These are phyloP conservation scores for Xylaria cubensis DNA, from an alignment of 495 filamentous ascomycete species.

Conservation along the genomic window DNA sequence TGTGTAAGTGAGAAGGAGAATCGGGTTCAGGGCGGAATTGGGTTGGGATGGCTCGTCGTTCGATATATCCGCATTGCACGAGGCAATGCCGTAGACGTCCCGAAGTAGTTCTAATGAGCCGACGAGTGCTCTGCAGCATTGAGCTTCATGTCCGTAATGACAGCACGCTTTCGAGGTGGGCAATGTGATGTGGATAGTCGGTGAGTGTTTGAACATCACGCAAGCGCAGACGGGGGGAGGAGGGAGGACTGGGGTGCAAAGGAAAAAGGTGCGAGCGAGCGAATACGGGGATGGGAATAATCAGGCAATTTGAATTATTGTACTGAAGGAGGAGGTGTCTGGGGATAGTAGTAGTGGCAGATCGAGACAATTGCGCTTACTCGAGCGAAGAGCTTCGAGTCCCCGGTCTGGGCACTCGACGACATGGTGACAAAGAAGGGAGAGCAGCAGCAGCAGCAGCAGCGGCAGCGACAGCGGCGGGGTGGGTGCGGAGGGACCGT, in stretches of 20 bases:
- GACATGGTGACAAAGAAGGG: conserved; percentile 25
- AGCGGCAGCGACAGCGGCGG: not conserved
- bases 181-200: not conserved
- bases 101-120: not conserved
- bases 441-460: not conserved
- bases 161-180: not conserved
- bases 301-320: not conserved
- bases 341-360: conserved; percentile 9
- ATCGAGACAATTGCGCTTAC: conserved; percentile 65
- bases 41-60: not conserved
- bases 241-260: not conserved
- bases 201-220: conserved; percentile 1
- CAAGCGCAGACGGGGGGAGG: not conserved
- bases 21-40: conserved; percentile 6
- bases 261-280: too few relatives aligned
- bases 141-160: not conserved
- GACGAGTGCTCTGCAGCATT: conserved; percentile 6
- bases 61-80: conserved; percentile 1
- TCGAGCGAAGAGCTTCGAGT: conserved; percentile 99
- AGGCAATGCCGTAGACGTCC: not conserved
- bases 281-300: not conserved
- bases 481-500: conserved; percentile 13
- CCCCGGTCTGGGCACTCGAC: conserved; percentile 75
- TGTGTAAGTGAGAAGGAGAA: conserved; percentile 17
- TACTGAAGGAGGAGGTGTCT: conserved; percentile 1